Base-by-base conservation (phyloP, 106 monocot genomes). In the Dendrobium huoshanense region DNA sequence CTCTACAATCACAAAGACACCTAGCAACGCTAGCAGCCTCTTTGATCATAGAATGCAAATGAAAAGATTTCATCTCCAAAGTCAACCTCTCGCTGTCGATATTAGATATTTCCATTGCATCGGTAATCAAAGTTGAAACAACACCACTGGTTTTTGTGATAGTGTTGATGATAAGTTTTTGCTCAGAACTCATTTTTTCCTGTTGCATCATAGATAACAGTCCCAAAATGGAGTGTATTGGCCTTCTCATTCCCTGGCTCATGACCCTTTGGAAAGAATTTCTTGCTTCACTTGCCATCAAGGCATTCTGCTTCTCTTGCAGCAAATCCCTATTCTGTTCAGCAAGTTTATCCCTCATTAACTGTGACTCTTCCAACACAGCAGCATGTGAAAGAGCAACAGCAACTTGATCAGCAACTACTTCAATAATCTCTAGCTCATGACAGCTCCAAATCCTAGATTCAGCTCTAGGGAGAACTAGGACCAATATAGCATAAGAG, bases 371-470 rank as follows among this genome's bases (percentile, higher is more conserved):
- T 82, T 93, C 93, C 54, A 93, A 70, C 42, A 91, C 80, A 20
- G 88, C 83, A 74, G 93, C 93, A 82, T 93, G 93, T 5, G 90
- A 91, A 9, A 93, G 87, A 24, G 93, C 93, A 61, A 93, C 90
- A 7, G 93, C 85, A 15, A 93, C 90, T 79, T 93, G 93, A 82
- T 90, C 93, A 24, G 90, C 93, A 11, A 93, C 85, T 4, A 90
- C 90, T 76, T 88, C 87, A 45, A 91, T 80, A 48, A 91, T 87
- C 77, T 91, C 93, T 77, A 93, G 67, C 37, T 93, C 93, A 16
- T 89, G 85, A 31, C 4, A 19, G 29, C 78, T 85, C 93, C 93
- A 93, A 44, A 29, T 49, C 82, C 86, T 88, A 19, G 80, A 77
- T 41, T 81, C 82, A 47, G 82, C 90, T n/a, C 76, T 43, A 16